Conservation (phyloP, 2,329 filamentous ascomycete genomes). For the Pyricularia pennisetigena region DNA sequence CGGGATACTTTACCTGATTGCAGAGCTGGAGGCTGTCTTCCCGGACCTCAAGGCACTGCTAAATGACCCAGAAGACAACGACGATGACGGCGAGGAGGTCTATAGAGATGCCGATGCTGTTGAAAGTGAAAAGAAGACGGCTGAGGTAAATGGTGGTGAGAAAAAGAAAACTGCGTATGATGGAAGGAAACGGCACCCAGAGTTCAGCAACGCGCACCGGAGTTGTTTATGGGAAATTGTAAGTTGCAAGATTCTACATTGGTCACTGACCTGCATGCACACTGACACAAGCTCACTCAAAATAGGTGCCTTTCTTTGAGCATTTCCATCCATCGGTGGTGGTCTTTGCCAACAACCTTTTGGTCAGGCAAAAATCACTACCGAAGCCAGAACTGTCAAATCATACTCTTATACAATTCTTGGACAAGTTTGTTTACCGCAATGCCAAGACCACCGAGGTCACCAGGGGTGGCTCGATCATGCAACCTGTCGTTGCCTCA, state of each 20-base stretch:
- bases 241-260: conserved; percentile 19
- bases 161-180: conserved; percentile 50
- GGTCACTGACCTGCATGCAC: background rate
- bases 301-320: conserved; percentile 52
- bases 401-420: conserved; percentile 87
- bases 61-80: conserved; percentile 69
- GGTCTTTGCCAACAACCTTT: conserved; percentile 65
- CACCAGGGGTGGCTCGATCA: conserved; percentile 77
- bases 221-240: conserved; percentile 91
- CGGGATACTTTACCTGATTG: conserved; percentile 81
- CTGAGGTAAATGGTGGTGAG: conserved; percentile 25
- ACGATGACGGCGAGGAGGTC: conserved; percentile 61
- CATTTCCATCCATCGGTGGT: conserved; percentile 94
- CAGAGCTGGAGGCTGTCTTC: conserved; percentile 70
- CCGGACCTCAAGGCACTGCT: conserved; percentile 71
- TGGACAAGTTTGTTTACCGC: conserved; percentile 97
- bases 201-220: conserved; percentile 84
- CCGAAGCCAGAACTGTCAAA: conserved; percentile 85
- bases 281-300: conserved; percentile 10
- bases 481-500: conserved; percentile 69
- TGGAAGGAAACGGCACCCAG: conserved; percentile 81
- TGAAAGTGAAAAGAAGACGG: conserved; percentile 51
- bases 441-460: conserved; percentile 67
- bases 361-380: conserved; percentile 60
- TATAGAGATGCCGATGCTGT: conserved; percentile 24